A percentile compares a stretch with the other conserved stretches of the same genome.
These are phyloP conservation scores for Ceratocystis colombiana DNA, from an alignment of 2,329 filamentous ascomycete species.

Conservation along the genomic window DNA sequence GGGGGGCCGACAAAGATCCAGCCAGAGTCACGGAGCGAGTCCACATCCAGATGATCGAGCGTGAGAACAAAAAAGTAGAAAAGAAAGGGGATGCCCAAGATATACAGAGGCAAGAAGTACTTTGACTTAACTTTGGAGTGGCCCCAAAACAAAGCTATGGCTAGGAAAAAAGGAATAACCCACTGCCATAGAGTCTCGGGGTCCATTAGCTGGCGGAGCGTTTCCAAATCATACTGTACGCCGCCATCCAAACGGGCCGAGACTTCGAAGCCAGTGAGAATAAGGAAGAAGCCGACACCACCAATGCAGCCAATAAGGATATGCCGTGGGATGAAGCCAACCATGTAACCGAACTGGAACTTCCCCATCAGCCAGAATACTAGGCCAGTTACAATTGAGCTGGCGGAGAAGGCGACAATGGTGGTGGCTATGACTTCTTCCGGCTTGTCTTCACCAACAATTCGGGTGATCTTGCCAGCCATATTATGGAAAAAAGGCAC, in stretches of 20 bases:
- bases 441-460: conserved; percentile 68
- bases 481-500: conserved; percentile 99
- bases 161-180: conserved; percentile 67
- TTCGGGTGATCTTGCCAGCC: conserved; percentile 73
- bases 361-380: conserved; percentile 87
- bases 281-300: conserved; percentile 88
- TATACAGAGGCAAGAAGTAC: conserved; percentile 78
- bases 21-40: conserved; percentile 57
- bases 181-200: conserved; percentile 70
- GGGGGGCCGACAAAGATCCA: conserved; percentile 90
- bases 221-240: conserved; percentile 69
- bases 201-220: conserved; percentile 62
- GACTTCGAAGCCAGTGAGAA: conserved; percentile 86
- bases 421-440: conserved; percentile 88
- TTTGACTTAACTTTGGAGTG: conserved; percentile 70
- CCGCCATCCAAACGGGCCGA: conserved; percentile 79
- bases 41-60: conserved; percentile 56
- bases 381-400: conserved; percentile 78
- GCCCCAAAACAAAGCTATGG: conserved; percentile 63
- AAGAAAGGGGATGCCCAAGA: conserved; percentile 62
- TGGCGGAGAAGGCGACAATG: conserved; percentile 81
- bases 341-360: conserved; percentile 79
- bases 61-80: conserved; percentile 70
- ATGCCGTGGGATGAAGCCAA: conserved; percentile 92
- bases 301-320: conserved; percentile 96